Conservation (phyloP, 1,284 basidiomycete genomes). For the Phellinidium pouzarii region DNA sequence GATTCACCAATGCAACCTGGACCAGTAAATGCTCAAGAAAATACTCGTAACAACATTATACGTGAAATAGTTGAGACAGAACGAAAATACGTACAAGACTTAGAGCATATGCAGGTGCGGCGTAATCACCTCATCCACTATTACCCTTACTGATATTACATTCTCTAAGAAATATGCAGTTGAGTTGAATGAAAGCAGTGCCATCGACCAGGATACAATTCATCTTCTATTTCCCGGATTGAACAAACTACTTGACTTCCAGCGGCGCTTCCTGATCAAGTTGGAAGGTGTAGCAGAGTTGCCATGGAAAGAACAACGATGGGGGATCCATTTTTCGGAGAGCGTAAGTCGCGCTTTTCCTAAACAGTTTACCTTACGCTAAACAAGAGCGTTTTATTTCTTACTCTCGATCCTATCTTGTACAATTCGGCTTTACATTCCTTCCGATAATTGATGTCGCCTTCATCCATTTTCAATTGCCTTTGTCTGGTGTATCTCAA, state of each 20-base stretch:
- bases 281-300: conserved; percentile 82
- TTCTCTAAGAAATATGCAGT: conserved; percentile 68
- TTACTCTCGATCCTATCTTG: not conserved
- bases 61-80: conserved; percentile 91
- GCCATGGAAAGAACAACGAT: conserved; percentile 82
- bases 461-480: conserved; percentile 22
- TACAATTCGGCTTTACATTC: conserved; percentile 2
- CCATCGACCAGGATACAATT: conserved; percentile 90
- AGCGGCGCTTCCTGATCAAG: conserved; percentile 92
- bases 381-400: conserved; percentile 23
- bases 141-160: conserved; percentile 18
- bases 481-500: conserved; percentile 33
- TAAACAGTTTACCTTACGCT: conserved; percentile 9
- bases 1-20: conserved; percentile 34
- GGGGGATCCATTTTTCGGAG: conserved; percentile 80
- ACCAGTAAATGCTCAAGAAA: conserved; percentile 52
- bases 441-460: conserved; percentile 4
- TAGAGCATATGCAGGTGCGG: conserved; percentile 92
- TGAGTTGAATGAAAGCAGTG: conserved; percentile 72
- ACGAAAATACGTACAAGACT: conserved; percentile 95
- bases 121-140: conserved; percentile 2
- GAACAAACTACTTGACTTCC: conserved; percentile 94
- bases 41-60: conserved; percentile 72
- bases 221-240: conserved; percentile 95
- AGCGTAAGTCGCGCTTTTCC: conserved; percentile 50